Evolutionary conservation across 106 monocot species (phyloP).

Genomic region (Posidonia australis): DNA sequence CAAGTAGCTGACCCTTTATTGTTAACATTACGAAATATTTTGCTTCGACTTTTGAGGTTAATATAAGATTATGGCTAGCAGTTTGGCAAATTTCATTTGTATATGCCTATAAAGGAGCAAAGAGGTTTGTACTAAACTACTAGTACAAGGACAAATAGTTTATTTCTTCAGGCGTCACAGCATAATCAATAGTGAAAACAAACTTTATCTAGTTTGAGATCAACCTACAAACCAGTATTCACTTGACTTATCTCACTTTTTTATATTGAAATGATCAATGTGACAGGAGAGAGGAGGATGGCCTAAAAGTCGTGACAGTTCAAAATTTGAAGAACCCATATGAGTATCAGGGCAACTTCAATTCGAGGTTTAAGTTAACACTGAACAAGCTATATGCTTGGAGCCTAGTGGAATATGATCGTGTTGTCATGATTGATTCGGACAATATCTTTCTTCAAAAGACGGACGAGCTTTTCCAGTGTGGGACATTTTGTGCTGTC

Average conservation of each 20-base stretch:
- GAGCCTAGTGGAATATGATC: slow-evolving; percentile 79
- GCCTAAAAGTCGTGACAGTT: slow-evolving; percentile 65
- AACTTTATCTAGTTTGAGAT: no score
- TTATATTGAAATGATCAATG: neutral
- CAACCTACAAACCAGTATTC: no score
- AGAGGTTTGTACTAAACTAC: no score
- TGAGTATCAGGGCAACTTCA: slow-evolving; percentile 57
- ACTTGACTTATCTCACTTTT: neutral
- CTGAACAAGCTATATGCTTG: slow-evolving; percentile 97
- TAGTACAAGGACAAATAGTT: no score
- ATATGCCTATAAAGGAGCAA: no score
- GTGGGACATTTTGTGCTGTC: slow-evolving; percentile 89
- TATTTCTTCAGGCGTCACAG: no score
- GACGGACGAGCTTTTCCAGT: slow-evolving; percentile 94
- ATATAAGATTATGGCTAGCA: no score
- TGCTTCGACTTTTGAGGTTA: no score
- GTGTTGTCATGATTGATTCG: slow-evolving; percentile 93
- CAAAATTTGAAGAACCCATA: slow-evolving; percentile 83
- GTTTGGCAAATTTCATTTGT: no score
- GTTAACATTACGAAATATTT: no score
- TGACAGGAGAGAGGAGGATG: slow-evolving; percentile 60
- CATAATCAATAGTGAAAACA: no score
- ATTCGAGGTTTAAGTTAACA: slow-evolving; percentile 69
- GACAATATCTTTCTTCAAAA: slow-evolving; percentile 90
- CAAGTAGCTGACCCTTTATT: no score